Base-by-base conservation (phyloP, 805 yeast species). In the Candida railenensis region DNA sequence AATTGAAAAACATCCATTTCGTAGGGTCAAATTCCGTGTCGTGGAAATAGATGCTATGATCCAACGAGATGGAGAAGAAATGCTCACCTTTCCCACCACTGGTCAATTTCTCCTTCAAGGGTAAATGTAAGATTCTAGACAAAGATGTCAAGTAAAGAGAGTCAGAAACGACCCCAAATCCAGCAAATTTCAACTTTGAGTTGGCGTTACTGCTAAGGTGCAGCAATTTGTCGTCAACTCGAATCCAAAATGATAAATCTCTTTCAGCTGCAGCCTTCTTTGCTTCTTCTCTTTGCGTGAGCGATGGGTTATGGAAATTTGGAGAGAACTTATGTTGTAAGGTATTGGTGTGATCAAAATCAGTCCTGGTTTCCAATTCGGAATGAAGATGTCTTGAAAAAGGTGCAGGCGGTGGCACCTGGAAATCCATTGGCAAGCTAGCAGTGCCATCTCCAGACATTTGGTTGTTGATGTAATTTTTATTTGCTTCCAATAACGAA, bases 21-120 rank as follows among this genome's bases (percentile, higher is more conserved):
- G 58, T 57, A 7, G 69, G 69, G 42, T 66, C 66, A 48, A 67
- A 66, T 22, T 53, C 57, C 43, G 62, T 68, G 44, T 67, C 71
- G 48, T 67, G 73, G 50, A 67, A 65, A 45, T 58, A 67, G 5
- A 67, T 55, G 4, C 65, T 55, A 46, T 67, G 73, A 50, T 67
- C 73, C 30, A 67, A 53, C 5, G 68, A 62, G 1, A 66, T 61
- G 14, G 63, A 57, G 38, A 67, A 66, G 45, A 62, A 66, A 47
- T 64, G 55, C 12, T 54, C 51, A 11, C 58, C 60, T 21, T 48
- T 49, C 3, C 65, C 66, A 3, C 66, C 67, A 12, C 21, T 15
- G 28, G 52, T 57, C 4, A 48, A 57, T 42, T 5, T 46, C 46
- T 12, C 36, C 37, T 5, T 18, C 4, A 44, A 46, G 3, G 69